Evolutionary conservation across 768 basidiomycete genomes (phyloP), one percentile per base, ranked within the genome.

Genomic region (Pholiota molesta): DNA sequence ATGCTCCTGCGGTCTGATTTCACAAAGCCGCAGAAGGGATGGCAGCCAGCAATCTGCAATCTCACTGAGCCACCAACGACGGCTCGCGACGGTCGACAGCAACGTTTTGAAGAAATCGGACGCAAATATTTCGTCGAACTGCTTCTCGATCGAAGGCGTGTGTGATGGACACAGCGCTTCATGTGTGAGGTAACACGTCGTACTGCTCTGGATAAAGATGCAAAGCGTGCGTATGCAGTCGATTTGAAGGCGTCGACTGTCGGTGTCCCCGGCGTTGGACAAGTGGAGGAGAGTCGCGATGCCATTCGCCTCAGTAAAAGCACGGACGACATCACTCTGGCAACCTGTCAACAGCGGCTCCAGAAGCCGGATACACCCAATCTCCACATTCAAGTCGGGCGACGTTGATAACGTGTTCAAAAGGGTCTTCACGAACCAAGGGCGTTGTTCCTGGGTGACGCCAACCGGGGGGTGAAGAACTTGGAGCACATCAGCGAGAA

Each of bases 71-170:
- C 77, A 79, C 78, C 77, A 79, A 21, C 70, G 68, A 4, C 74
- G 72, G 16, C 69, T 68, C 0, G 65, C 66, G 5, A 79, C 63
- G 3, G 73, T 62, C 10, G 71, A 64, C 42, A 73, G 71, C n/a
- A 79, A 62, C 4, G 73, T 72, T 6, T 75, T 69, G 68, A 79
- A 77, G 60, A 79, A 76, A 56, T 76, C 71, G n/a, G 77, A 79
- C 28, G 69, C 62, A 65, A 79, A 76, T 16, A 79, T 68, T 10
- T 61, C 58, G 37, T 78, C 72, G 26, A 78, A 42, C 40, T 65
- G 59, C 21, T 51, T 62, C 17, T 63, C 62, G 3, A 64, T 52
- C 1, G 52, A 45, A 59, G 44, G 65, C 62, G 21, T 58, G 33
- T 67, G 62, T 3, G 64, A 60, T 5, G 62, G 61, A 54, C 58